Evolutionary conservation across 2,329 filamentous ascomycete species (phyloP), one percentile per base, ranked within the genome.

Genomic region (Colletotrichum agaves): DNA sequence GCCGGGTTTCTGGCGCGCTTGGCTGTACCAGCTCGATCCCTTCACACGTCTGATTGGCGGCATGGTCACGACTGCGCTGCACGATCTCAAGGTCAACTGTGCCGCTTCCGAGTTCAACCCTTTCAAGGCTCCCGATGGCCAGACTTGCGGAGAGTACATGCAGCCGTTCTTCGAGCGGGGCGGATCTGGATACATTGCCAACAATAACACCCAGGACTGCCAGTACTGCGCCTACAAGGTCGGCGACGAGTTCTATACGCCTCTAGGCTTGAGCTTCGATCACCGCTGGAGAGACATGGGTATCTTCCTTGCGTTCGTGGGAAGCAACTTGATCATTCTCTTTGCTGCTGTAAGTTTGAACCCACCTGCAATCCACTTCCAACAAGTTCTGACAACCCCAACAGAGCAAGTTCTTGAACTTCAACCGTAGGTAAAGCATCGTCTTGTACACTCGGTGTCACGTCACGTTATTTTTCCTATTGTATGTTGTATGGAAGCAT

Each of bases 21-120:
- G 92, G 93, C 83, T 96, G 7, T 94, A 94, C 81, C 84, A 95
- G 77, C 88, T 97, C 15, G 90, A 94, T 75, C 93, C 93, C 3
- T 93, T 96, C 78, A 97, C 92, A 0, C 88, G 92, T 6, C 87
- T 97, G 33, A 93, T 97, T 73, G 85, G 90, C 55, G 92, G 92
- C 63, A 93, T 94, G 84, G 88, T 94, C 15, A 90, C 91, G 3
- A 94, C 92, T 0, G 92, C 92, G 69, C 85, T 96, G 5, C 90
- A 94, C 73, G 86, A 82, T 1, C 82, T 87, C 6, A 74, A 81
- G 0, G 92, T 97, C 1, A 74, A 77, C 4, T 97, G 93, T 78
- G 81, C 75, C 1, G 41, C 81, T 0, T 37, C 66, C 3, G 93
- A 97, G 77, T 83, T 91, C 69, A 93, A 91, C 74, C 74, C 72